Percentiles rank a stretch among this genome's conserved stretches.
Conservation (phyloP, 495 filamentous ascomycete genomes). For the Pseudomonodictys pantanalensis region DNA sequence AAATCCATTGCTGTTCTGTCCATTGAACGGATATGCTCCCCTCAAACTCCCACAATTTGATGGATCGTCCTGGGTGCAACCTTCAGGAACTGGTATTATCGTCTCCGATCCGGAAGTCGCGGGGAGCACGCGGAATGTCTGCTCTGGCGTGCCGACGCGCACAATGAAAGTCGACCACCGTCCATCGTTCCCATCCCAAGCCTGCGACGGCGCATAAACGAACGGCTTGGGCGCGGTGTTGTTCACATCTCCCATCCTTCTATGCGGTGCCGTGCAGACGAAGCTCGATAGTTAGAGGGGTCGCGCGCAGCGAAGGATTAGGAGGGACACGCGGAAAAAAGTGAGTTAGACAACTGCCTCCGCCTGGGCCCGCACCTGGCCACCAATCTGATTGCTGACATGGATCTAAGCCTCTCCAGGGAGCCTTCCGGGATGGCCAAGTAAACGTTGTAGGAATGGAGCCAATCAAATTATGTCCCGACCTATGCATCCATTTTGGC, state of each 20-base stretch:
- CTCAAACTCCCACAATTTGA: slow-evolving; percentile 7
- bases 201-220: slow-evolving; percentile 11
- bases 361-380: too few species aligned
- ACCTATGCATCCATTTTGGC: too few species aligned
- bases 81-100: slow-evolving; percentile 7
- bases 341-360: too few species aligned
- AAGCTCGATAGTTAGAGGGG: background rate
- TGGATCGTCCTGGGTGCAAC: slow-evolving; percentile 10
- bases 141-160: slow-evolving; percentile 20
- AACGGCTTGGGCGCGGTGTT: slow-evolving; percentile 4
- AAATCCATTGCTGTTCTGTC: slow-evolving; percentile 2
- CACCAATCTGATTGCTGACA: too few species aligned
- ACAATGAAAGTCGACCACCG: slow-evolving; percentile 23
- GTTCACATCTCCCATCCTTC: slow-evolving; percentile 5
- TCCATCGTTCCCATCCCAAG: slow-evolving; percentile 28
- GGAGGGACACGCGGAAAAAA: too few species aligned
- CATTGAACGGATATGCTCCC: slow-evolving; percentile 20
- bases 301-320: background rate
- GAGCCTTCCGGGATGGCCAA: too few species aligned
- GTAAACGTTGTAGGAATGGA: too few species aligned
- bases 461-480: too few species aligned
- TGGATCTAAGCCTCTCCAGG: too few species aligned
- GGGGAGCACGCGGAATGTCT: slow-evolving; percentile 19
- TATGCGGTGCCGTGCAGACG: background rate
- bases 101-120: slow-evolving; percentile 5